A percentile compares a stretch with the other conserved stretches of the same genome.
Evolutionary conservation across 345 rosid species (phyloP).

Genomic region (Populus davidiana): DNA sequence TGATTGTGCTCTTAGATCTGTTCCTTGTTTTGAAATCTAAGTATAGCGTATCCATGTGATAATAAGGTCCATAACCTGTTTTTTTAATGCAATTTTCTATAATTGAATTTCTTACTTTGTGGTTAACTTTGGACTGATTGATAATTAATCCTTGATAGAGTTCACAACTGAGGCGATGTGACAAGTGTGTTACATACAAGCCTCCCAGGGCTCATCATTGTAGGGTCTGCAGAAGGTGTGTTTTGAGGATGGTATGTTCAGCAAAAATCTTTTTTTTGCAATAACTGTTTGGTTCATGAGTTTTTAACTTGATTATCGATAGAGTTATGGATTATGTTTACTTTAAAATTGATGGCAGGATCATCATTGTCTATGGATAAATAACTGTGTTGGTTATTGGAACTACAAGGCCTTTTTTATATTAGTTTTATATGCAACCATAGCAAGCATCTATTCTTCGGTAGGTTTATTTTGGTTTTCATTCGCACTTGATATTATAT

Average conservation of each 20-base stretch:
- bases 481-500: neutral
- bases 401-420: conserved; percentile 26
- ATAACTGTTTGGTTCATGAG: neutral
- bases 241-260: conserved; percentile 31
- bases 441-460: conserved; percentile 61
- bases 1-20: too few relatives aligned
- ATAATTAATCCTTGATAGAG: conserved; percentile 10
- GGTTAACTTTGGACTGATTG: neutral
- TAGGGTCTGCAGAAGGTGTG: conserved; percentile 25
- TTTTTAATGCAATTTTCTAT: neutral
- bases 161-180: conserved; percentile 16
- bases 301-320: neutral
- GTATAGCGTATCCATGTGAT: too few relatives aligned
- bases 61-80: too few relatives aligned
- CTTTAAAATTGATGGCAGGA: conserved; percentile 19
- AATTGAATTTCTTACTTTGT: neutral
- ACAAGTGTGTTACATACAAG: conserved; percentile 21
- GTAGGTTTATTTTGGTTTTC: conserved; percentile 35
- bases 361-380: conserved; percentile 33
- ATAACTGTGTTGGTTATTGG: conserved; percentile 31
- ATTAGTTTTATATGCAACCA: conserved; percentile 43
- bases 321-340: neutral
- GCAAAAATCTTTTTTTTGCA: neutral
- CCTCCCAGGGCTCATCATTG: conserved; percentile 37
- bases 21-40: too few relatives aligned